Conservation (phyloP, 352 stramenopile species). For the Globisporangium recalcitrans region DNA sequence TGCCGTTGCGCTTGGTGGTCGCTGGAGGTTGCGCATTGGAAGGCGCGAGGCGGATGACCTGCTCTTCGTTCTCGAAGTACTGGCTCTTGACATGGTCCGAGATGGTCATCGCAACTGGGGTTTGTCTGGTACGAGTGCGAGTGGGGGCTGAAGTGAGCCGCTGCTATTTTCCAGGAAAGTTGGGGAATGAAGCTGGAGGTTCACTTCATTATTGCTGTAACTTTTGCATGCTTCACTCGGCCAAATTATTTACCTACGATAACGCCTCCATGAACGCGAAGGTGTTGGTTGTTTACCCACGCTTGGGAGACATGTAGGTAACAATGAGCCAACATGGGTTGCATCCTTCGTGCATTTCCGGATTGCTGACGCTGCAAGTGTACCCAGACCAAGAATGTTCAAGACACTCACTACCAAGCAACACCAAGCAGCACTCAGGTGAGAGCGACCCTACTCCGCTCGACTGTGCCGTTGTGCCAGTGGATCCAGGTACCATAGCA, state of each 20-base stretch:
- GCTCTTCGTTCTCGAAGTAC: constrained; percentile 11
- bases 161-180: not conserved
- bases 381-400: too few relatives aligned
- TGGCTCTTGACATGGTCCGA: constrained; percentile 10
- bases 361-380: not conserved
- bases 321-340: not conserved
- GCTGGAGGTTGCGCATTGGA: not conserved
- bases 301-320: not conserved
- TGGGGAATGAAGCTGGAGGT: not conserved
- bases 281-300: not conserved
- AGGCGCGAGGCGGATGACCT: constrained; percentile 8
- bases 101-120: constrained; percentile 3
- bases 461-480: too few relatives aligned
- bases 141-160: not conserved
- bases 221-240: too few relatives aligned
- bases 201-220: too few relatives aligned
- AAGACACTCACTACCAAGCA: too few relatives aligned
- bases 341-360: not conserved
- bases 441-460: too few relatives aligned
- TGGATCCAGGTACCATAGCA: too few relatives aligned
- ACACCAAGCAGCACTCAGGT: too few relatives aligned
- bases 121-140: not conserved
- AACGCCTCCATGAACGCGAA: not conserved
- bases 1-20: constrained; percentile 18
- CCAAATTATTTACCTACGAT: not conserved